These are phyloP conservation scores for Pseudocohnilembus persalinus DNA, from an alignment of 169 alveolate species.

Conservation along the genomic window DNA sequence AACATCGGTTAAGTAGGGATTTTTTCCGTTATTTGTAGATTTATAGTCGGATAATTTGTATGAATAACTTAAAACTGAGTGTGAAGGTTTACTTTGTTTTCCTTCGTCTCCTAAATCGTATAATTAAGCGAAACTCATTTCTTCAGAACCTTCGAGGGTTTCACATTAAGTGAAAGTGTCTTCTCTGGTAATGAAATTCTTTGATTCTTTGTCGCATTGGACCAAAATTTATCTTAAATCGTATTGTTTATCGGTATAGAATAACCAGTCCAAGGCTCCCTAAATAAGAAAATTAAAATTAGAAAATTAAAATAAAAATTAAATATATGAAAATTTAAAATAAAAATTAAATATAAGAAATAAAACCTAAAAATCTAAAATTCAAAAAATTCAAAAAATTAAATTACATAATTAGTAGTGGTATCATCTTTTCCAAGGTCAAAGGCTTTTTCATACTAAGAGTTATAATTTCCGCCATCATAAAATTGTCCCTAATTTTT, in stretches of 20 bases:
- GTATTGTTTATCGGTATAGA: slow-evolving; percentile 1
- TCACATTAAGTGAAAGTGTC: neutral
- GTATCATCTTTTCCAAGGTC: neutral
- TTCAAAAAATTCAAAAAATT: no score
- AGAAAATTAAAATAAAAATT: no score
- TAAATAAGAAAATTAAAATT: no score
- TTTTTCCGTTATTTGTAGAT: neutral
- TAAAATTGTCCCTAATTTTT: neutral
- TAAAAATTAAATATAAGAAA: no score
- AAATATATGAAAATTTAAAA: neutral
- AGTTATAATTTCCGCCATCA: neutral
- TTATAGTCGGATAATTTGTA: neutral
- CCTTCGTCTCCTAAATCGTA: slow-evolving; percentile 35
- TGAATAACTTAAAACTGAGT: slow-evolving; percentile 42
- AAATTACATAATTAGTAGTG: neutral
- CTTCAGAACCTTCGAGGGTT: neutral
- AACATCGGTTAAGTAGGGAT: slow-evolving; percentile 13
- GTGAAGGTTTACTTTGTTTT: slow-evolving; percentile 35
- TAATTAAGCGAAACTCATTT: slow-evolving; percentile 15
- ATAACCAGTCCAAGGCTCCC: neutral
- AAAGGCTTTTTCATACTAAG: neutral
- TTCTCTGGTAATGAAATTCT: neutral
- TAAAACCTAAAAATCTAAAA: neutral
- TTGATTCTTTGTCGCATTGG: slow-evolving; percentile 3
- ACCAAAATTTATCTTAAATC: slow-evolving; percentile 25